Evolutionary conservation across 148 eudicot species (phyloP), one percentile per base, ranked within the genome.

Genomic region (Rhododendron ovatum): DNA sequence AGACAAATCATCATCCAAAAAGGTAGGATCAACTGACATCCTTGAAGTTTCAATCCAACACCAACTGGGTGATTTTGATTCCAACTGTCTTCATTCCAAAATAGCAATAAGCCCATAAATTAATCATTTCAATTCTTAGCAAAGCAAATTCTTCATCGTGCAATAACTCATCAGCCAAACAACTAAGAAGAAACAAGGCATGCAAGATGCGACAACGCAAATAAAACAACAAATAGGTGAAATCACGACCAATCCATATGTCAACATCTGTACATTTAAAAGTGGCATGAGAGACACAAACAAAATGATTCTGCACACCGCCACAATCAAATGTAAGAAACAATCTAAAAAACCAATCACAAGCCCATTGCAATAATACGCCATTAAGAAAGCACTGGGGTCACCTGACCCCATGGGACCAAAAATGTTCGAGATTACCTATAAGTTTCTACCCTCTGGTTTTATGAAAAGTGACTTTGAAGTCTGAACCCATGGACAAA

Each of bases 1-100:
- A 61, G 98, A 92, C 85, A 89, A 91, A 84, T 95, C 95, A 87
- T 92, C 96, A 15, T 92, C 94, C 65, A 89, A 88, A 53, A 91
- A 88, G 82, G 90, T 87, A 88, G 91, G 96, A 87, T 88, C 87
- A 81, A 87, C 92, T 84, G 95, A 93, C 96, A 95, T 92, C 84
- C 63, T 90, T 41, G 55, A 80, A 87, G 81, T 86, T 89, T 85
- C 76, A 88, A 87, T 75, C 83, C 85, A 84, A 33, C 85, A 89
- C 88, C 80, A 77, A 87, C 86, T 37, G 86, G 53, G 71, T 74
- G 71, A 33, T 69, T 73, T 63, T 80, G 84, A 51, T 67, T 84
- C 81, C 80, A 69, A 84, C 89, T 77, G 88, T 85, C 90, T 86
- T 88, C 90, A 89, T 37, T 89, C 88, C 88, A 88, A 83, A 90